phyloP scores from a whole-genome alignment of 2,329 filamentous ascomycete genomes.

The Beauveria bassiana region DNA sequence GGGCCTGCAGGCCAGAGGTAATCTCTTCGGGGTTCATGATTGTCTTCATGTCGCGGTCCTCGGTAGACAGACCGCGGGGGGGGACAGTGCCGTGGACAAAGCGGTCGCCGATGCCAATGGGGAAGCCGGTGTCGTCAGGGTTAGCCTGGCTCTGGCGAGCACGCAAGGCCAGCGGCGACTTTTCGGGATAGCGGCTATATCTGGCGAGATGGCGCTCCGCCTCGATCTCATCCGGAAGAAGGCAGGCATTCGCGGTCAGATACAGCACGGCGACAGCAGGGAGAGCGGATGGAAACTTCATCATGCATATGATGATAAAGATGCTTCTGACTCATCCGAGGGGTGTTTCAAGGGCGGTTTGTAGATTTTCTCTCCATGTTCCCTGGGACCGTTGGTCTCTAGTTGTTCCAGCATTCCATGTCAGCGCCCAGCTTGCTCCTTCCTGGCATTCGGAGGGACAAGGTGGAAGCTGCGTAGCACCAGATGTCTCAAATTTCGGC shows the following conservation, averaged over 20 bases:
- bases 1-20: constrained; percentile 33
- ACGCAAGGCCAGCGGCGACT: neutral
- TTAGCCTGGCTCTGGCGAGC: constrained; percentile 11
- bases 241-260: constrained; percentile 24
- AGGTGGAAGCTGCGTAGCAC: no score
- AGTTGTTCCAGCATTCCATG: no score
- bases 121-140: constrained; percentile 20
- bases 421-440: no score
- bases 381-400: neutral
- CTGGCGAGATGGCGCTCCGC: constrained; percentile 10
- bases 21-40: constrained; percentile 40
- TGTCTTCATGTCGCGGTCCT: constrained; percentile 29
- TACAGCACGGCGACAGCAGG: constrained; percentile 18
- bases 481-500: no score
- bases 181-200: neutral
- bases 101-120: constrained; percentile 35
- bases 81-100: constrained; percentile 31
- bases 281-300: constrained; percentile 21
- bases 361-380: neutral
- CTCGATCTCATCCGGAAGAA: constrained; percentile 29
- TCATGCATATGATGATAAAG: constrained; percentile 9
- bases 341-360: neutral
- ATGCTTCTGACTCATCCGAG: neutral
- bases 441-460: no score
- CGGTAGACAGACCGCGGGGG: constrained; percentile 25